phyloP scores from a whole-genome alignment of 2,329 filamentous ascomycete species.

The Cordyceps tenuipes region DNA sequence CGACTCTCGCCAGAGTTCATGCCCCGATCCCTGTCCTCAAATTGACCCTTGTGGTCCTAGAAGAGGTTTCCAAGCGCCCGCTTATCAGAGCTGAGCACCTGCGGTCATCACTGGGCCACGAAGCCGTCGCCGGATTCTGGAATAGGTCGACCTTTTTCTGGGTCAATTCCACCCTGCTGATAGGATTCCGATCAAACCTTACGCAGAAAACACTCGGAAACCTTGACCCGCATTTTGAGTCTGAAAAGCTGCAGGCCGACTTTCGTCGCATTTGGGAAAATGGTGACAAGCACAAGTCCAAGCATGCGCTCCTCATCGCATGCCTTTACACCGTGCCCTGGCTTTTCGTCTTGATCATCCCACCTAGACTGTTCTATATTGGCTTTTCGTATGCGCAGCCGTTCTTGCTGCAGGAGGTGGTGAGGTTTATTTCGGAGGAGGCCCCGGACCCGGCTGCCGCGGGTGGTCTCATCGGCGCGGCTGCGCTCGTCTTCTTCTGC shows the following conservation, averaged over 20 bases:
- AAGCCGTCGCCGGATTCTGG: constrained; percentile 1
- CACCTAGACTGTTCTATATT: neutral
- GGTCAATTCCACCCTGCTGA: neutral
- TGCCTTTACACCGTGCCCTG: neutral
- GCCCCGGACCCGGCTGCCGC: neutral
- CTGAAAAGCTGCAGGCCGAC: neutral
- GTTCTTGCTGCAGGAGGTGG: neutral
- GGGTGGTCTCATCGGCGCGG: neutral
- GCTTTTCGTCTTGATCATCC: neutral
- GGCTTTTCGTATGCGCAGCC: neutral
- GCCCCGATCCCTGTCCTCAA: neutral
- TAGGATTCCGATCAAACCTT: neutral
- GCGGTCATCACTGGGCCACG: neutral
- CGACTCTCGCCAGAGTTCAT: neutral
- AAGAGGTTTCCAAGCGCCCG: constrained; percentile 3
- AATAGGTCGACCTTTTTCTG: neutral
- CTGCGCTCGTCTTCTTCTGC: neutral
- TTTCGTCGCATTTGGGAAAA: neutral
- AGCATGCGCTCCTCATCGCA: neutral
- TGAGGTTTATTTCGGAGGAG: neutral
- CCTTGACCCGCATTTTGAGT: neutral
- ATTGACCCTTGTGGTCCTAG: neutral
- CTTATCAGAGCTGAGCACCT: neutral
- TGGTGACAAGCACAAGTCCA: neutral
- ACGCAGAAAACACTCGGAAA: neutral